Evolutionary conservation across 805 yeast species (phyloP), one percentile per base, ranked within the genome.

Genomic region (Candida vaughaniae): DNA sequence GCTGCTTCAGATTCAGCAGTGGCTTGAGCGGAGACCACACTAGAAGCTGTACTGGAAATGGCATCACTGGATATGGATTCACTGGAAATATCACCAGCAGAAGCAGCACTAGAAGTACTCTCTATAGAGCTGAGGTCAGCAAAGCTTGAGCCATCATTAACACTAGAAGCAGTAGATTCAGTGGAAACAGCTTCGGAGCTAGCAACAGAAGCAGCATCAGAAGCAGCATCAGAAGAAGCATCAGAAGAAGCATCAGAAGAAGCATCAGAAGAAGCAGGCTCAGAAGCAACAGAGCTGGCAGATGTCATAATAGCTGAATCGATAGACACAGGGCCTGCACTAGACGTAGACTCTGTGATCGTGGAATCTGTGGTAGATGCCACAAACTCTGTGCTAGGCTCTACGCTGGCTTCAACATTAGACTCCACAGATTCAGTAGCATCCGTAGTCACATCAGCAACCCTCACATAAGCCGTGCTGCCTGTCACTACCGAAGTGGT

Each of bases 141-240:
- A n/a, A n/a, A n/a, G n/a, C n/a, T n/a, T n/a, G n/a, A n/a, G n/a
- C n/a, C n/a, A n/a, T n/a, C n/a, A n/a, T n/a, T n/a, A 12, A 16
- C 27, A 17, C 11, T 18, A 3, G 25, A n/a, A 16, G 48, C 34
- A 22, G 36, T 11, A 5, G 22, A n/a, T 12, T 9, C 34, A 22
- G 10, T 9, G 28, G 16, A 8, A 15, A 22, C 31, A n/a, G 58
- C 58, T 9, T 51, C 40, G 19, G 49, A 42, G 10, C 54, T 48
- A 8, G 48, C 36, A n/a, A 68, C 58, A 9, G 55, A 48, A 8
- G 48, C 36, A n/a, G 69, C 58, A n/a, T 9, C 16, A 6, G 19
- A 6, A 10, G 30, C 39, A 25, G 34, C 29, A 25, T 19, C 16
- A 4, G 31, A 12, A 31, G 10, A n/a, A 7, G 5, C 27, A 14